Base-by-base conservation (phyloP, 345 rosid genomes). In the Linum usitatissimum region DNA sequence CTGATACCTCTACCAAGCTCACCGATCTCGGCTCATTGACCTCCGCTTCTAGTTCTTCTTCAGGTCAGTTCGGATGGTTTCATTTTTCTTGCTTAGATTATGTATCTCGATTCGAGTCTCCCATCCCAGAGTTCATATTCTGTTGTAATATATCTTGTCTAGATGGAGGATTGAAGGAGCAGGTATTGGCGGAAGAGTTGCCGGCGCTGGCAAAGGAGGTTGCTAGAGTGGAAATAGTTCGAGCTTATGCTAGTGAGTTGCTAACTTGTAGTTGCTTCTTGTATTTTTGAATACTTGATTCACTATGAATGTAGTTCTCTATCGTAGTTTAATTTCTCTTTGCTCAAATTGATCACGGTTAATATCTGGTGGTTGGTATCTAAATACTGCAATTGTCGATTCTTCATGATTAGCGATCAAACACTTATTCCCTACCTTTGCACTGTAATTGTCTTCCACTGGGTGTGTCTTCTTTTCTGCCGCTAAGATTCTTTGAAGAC, bases 191-290 rank as follows among this genome's bases (percentile, higher is more conserved):
- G 30, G 87, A 82, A 73, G 95, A 89, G 79, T 78, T 89, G 67
- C 91, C 91, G 2, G 81, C 77, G 12, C 65, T 92, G 67, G 96
- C 95, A 0, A 89, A 86, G 77, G 96, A 92, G 75, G 98, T 92
- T 62, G 86, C 95, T 10, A 78, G 87, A 70, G 88, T 92, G 72
- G 96, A 92, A 73, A 81, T 81, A 1, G 91, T 87, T 55, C 77
- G 93, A 45, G 85, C 79, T 18, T 92, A 92, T 76, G 91, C 95
- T 6, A 91, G 98, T 89, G 30, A 73, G 83, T 51, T 60, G 34
- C 54, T 45, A 21, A 55, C 10, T 55, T 55, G 6, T 54, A 13
- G 28, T 17, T 20, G 12, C 30, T 21, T 18, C 10, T 10, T n/a
- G 30, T 55, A 15, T 1, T 55, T 55, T 55, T 45, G 14, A 13